These are phyloP conservation scores for Penicillium psychrofluorescens DNA, from an alignment of 495 filamentous ascomycete species.

Conservation along the genomic window DNA sequence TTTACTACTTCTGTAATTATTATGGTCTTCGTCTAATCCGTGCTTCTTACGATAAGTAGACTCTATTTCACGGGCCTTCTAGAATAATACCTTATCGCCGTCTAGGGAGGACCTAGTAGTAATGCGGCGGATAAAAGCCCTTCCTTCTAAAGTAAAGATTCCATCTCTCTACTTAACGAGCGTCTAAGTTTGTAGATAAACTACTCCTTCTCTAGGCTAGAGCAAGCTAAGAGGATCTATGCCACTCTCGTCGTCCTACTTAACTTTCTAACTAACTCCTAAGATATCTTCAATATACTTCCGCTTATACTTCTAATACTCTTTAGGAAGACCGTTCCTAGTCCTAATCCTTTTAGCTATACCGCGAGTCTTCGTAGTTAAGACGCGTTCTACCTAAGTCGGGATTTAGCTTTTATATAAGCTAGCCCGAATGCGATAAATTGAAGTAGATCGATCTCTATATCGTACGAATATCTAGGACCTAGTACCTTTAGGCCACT, in stretches of 20 bases:
- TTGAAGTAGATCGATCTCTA: constrained; percentile 2
- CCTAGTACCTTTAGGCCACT: constrained; percentile 14
- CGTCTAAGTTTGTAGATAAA: constrained; percentile 14
- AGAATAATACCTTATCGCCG: constrained; percentile 12
- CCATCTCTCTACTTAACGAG: constrained; percentile 18
- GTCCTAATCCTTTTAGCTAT: constrained; percentile 1
- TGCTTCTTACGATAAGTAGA: constrained; percentile 1
- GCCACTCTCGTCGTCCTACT: constrained; percentile 12
- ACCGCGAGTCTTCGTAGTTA: constrained; percentile 7
- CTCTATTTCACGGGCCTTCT: constrained; percentile 15
- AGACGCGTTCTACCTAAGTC: constrained; percentile 2
- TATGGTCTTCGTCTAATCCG: neutral
- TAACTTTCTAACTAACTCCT: constrained; percentile 15
- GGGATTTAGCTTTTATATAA: constrained; percentile 10
- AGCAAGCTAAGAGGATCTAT: constrained; percentile 7
- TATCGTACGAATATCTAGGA: constrained; percentile 15
- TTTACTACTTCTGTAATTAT: too few relatives aligned
- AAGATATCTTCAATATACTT: constrained; percentile 11
- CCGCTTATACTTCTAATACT: constrained; percentile 12
- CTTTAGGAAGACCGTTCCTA: constrained; percentile 1
- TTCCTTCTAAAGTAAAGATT: constrained; percentile 8
- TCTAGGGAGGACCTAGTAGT: constrained; percentile 6
- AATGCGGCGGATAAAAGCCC: constrained; percentile 14
- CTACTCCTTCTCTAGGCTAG: constrained; percentile 1
- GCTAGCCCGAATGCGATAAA: constrained; percentile 15